Base-by-base conservation (phyloP, 225 moss, liverwort and hornwort species). In the Pseudisothecium myosuroides region DNA sequence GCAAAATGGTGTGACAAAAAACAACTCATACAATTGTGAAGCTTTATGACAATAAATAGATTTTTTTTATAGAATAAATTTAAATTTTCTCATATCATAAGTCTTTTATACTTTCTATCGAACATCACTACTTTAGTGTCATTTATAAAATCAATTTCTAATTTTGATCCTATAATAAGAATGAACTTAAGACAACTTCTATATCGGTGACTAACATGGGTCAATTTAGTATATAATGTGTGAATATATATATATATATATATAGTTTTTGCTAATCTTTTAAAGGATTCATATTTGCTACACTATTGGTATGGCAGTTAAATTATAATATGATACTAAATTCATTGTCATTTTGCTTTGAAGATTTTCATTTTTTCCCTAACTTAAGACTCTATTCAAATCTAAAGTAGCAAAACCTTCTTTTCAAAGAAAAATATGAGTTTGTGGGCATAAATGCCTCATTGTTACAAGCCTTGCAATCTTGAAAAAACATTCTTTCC, bases 171-270 rank as follows among this genome's bases (percentile, higher is more conserved):
- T 21, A 66, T 20, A 1, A 37, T 3, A 67, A 66, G 34, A 34
- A 65, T 65, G 9, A n/a, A 68, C 16, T 29, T 22, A 12, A 68
- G 7, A 22, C 21, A n/a, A n/a, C 12, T 22, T n/a, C 5, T 0
- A n/a, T 1, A 68, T 0, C 22, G 0, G 22, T 22, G 1, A 68
- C 0, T 1, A 8, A 1, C 2, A n/a, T 67, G 4, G 15, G 17
- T n/a, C 9, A n/a, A 22, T 68, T 4, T 3, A 68, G 4, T 39
- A 39, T 1, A 7, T 69, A 39, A 23, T 8, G 0, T n/a, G 7
- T 23, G 14, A 23, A 23, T 39, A 69, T 39, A 39, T 20, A 11
- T 11, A 19, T 36, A 32, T 4, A 45, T 64, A 29, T 11, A 4
- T 17, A 18, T 54, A 54, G 16, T 56, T 56, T 10, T 4, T 69